phyloP scores from a whole-genome alignment of 768 basidiomycete species.

The Rhizopogon vulgaris region DNA sequence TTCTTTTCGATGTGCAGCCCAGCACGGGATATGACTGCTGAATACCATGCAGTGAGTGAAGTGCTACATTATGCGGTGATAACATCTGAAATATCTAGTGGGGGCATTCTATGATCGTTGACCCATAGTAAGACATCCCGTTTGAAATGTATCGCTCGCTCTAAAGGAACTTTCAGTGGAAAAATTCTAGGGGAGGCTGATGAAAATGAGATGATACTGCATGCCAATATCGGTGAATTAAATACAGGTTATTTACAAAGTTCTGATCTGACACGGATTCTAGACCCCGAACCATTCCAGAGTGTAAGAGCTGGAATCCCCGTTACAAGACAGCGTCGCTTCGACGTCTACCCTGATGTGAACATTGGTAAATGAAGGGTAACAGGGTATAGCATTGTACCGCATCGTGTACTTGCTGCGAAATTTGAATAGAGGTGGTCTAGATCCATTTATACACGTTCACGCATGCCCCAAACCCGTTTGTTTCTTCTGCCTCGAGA shows the following conservation, averaged over 20 bases:
- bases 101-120: slow-evolving; percentile 89
- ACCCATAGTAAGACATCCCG: slow-evolving; percentile 62
- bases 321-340: slow-evolving; percentile 85
- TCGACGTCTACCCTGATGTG: slow-evolving; percentile 87
- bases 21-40: slow-evolving; percentile 74
- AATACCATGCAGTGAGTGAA: slow-evolving; percentile 78
- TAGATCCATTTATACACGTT: neutral
- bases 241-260: neutral
- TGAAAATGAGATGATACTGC: slow-evolving; percentile 75
- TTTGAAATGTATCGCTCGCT: neutral
- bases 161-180: slow-evolving; percentile 45
- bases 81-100: slow-evolving; percentile 41
- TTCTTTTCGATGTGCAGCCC: slow-evolving; percentile 95
- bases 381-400: neutral
- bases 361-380: slow-evolving; percentile 18
- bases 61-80: neutral
- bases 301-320: slow-evolving; percentile 80
- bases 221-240: slow-evolving; percentile 72
- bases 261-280: neutral
- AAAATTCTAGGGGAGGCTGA: slow-evolving; percentile 66
- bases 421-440: neutral
- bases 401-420: too few species aligned
- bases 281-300: slow-evolving; percentile 56
- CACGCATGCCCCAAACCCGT: too few species aligned
- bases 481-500: too few species aligned